Evolutionary conservation across 2,329 filamentous ascomycete species (phyloP), one percentile per base, ranked within the genome.

Genomic region (Macrophomina pseudophaseolina): DNA sequence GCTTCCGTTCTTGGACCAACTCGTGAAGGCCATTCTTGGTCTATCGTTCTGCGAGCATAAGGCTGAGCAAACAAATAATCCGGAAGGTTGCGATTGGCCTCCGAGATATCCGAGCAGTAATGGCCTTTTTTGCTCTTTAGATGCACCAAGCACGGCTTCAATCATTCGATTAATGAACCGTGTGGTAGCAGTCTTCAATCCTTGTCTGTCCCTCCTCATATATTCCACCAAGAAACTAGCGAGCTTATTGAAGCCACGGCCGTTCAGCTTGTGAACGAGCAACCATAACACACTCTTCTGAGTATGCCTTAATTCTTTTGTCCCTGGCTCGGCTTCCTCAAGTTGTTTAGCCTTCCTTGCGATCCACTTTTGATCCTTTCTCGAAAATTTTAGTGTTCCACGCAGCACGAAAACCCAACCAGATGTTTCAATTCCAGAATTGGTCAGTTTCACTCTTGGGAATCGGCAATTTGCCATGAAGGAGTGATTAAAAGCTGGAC

Each of bases 401-500:
- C 35, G 28, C 48, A 30, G 42, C 12, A 33, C 42, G 42, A 33
- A 44, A 38, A 44, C 32, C 38, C 30, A 51, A 51, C 48, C 48
- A 51, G 48, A 51, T 51, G 48, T 51, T 51, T 51, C 14, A 23
- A 51, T 51, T 28, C 48, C 48, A 30, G 5, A 30, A 30, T 51
- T 28, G 4, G 48, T 51, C 48, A 51, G 48, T 28, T 30, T 12
- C 30, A 51, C 48, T 51, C 16, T 11, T 62, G 40, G 12, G 28
- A 72, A 52, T 11, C 71, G 69, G 52, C 70, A 72, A 23, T 66
- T 66, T 46, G 70, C 60, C 48, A 71, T 69, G 23, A 70, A 72
- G 5, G 46, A 67, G 30, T 69, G 70, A 14, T 67, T 28, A 9
- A 51, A 62, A 33, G 35, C 32, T 6, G 51, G 23, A 3, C 51